Percentiles rank a stretch among this genome's conserved stretches.
These are phyloP conservation scores for Pseudogymnoascus sp. DNA, from an alignment of 2,329 filamentous ascomycete species.

Conservation along the genomic window DNA sequence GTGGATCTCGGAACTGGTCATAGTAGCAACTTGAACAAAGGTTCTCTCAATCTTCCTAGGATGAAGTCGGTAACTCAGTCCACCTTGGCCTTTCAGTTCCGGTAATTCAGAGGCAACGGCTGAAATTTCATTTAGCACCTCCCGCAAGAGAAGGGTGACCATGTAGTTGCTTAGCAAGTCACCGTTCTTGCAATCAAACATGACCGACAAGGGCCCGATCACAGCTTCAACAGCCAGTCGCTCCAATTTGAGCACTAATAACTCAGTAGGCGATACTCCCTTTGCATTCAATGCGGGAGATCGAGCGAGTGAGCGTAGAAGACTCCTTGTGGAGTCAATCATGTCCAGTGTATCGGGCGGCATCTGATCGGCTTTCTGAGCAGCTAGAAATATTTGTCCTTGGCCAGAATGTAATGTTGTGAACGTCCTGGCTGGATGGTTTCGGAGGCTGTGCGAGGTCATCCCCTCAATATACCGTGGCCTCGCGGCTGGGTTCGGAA, in stretches of 20 bases:
- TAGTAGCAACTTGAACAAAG: conserved; percentile 46
- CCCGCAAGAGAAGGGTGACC: conserved; percentile 58
- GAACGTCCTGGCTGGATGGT: conserved; percentile 34
- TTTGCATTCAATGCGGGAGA: conserved; percentile 55
- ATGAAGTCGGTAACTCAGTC: conserved; percentile 49
- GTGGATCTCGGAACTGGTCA: conserved; percentile 46
- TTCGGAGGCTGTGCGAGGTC: conserved; percentile 32
- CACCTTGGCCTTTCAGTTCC: conserved; percentile 55
- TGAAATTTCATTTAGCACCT: conserved; percentile 68
- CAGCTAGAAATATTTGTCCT: conserved; percentile 33
- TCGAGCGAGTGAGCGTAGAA: conserved; percentile 57
- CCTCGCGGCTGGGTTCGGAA: conserved; percentile 54
- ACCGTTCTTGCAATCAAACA: conserved; percentile 71
- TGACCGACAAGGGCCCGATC: conserved; percentile 72
- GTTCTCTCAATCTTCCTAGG: conserved; percentile 55
- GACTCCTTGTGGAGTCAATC: conserved; percentile 40
- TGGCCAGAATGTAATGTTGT: conserved; percentile 33
- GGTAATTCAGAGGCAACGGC: conserved; percentile 66
- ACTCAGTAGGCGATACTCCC: conserved; percentile 49
- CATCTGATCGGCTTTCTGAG: conserved; percentile 8
- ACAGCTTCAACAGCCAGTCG: conserved; percentile 68
- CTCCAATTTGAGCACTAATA: conserved; percentile 70
- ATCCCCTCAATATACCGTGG: conserved; percentile 61
- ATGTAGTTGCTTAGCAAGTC: conserved; percentile 60
- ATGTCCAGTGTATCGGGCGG: not conserved